These are phyloP conservation scores for Penicillium sp. DNA, from an alignment of 2,329 filamentous ascomycete genomes.

Conservation along the genomic window DNA sequence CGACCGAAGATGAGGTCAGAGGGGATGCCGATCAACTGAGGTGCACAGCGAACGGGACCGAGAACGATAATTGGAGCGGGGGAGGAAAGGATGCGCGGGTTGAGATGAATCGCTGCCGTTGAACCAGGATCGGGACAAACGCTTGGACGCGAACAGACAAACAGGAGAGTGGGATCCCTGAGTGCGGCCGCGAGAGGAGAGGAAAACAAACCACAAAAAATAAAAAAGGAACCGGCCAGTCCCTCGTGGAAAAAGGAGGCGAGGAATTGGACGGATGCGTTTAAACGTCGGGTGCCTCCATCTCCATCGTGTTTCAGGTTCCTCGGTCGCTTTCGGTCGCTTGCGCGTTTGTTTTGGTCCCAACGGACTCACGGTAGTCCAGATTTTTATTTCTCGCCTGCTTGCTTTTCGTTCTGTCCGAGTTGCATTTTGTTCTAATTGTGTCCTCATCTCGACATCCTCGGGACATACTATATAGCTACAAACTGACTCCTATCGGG, in stretches of 20 bases:
- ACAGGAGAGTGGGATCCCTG: conserved; percentile 1
- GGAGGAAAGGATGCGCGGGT: conserved; percentile 1
- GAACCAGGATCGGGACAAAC: neutral
- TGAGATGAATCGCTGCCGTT: conserved; percentile 1
- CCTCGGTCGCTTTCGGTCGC: neutral
- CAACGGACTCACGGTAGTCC: neutral
- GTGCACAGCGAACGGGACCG: conserved; percentile 3
- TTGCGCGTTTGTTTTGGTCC: neutral
- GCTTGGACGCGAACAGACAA: conserved; percentile 4
- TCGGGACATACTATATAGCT: too few relatives aligned
- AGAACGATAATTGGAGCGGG: conserved; percentile 9
- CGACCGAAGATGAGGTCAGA: conserved; percentile 24
- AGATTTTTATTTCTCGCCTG: neutral
- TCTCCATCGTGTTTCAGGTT: conserved; percentile 4
- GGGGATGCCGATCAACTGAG: conserved; percentile 20
- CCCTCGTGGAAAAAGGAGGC: conserved; percentile 13
- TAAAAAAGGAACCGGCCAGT: neutral
- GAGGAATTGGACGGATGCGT: conserved; percentile 32
- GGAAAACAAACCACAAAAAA: neutral
- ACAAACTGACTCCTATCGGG: too few relatives aligned
- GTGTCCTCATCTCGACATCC: too few relatives aligned
- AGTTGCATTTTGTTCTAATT: too few relatives aligned
- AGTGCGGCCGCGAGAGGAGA: neutral
- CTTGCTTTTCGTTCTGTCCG: neutral
- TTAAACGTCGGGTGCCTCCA: neutral